These are phyloP conservation scores for Globisporangium takayamanum DNA, from an alignment of 352 stramenopile genomes.

Conservation along the genomic window DNA sequence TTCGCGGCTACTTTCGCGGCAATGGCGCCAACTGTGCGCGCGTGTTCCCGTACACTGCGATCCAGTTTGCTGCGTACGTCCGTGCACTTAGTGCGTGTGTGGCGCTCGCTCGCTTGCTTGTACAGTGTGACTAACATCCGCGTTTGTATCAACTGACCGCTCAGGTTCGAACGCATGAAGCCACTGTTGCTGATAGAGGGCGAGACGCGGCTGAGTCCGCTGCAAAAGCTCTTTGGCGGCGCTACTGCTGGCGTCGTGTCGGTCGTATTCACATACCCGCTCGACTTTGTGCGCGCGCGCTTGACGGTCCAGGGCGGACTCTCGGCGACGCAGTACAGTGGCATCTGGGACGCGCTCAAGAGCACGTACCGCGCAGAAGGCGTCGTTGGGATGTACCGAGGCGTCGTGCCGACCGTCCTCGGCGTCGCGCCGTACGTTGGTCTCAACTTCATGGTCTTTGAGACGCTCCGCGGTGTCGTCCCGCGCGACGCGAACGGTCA, in stretches of 20 bases:
- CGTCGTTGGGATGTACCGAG: conserved; percentile 49
- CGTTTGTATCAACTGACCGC: background rate
- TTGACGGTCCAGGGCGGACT: conserved; percentile 65
- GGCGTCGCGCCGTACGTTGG: conserved; percentile 71
- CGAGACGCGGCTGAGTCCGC: conserved; percentile 26
- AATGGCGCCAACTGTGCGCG: conserved; percentile 79
- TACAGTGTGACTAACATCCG: too few species aligned
- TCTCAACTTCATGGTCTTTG: conserved; percentile 76
- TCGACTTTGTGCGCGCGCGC: conserved; percentile 68
- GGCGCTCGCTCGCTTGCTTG: background rate
- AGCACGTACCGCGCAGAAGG: conserved; percentile 48
- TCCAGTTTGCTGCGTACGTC: conserved; percentile 57
- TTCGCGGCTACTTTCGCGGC: conserved; percentile 63
- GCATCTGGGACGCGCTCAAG: conserved; percentile 51
- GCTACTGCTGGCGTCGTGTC: conserved; percentile 61
- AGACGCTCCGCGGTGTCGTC: conserved; percentile 41
- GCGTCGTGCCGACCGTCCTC: conserved; percentile 53
- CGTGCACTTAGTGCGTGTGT: background rate
- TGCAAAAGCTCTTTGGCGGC: conserved; percentile 52
- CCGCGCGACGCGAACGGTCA: conserved; percentile 38
- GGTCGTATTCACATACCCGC: conserved; percentile 59
- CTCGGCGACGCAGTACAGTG: conserved; percentile 50
- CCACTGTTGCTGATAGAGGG: conserved; percentile 36
- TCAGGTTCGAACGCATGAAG: conserved; percentile 54
- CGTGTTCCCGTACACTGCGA: conserved; percentile 73